Percentiles rank a stretch among this genome's conserved stretches.
These are phyloP conservation scores for Spathaspora passalidarum DNA, from an alignment of 805 yeast species.

Conservation along the genomic window DNA sequence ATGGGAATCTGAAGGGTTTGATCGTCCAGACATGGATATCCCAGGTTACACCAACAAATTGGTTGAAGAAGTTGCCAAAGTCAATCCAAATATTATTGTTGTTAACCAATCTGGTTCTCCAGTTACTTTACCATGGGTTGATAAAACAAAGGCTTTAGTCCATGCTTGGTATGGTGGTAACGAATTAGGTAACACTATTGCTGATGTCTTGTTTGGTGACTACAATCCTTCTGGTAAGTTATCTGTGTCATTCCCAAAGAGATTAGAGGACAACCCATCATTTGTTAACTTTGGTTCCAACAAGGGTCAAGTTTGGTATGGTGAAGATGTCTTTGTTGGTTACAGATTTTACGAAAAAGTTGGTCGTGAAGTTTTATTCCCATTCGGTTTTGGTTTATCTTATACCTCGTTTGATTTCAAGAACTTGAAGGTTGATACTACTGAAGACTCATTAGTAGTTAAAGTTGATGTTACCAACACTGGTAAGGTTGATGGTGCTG, in stretches of 20 bases:
- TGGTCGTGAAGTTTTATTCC: constrained; percentile 47
- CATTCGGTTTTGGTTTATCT: constrained; percentile 64
- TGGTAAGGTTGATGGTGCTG: constrained; percentile 49
- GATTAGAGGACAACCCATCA: constrained; percentile 54
- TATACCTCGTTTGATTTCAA: constrained; percentile 49
- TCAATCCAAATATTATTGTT: constrained; percentile 48
- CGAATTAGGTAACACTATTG: constrained; percentile 57
- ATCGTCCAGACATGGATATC: constrained; percentile 47
- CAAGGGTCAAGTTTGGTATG: constrained; percentile 54
- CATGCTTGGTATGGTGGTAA: constrained; percentile 40
- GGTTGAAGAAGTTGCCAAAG: constrained; percentile 42
- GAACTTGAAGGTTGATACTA: constrained; percentile 29
- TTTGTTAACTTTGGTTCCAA: constrained; percentile 49
- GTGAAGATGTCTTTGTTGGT: constrained; percentile 66
- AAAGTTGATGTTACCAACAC: constrained; percentile 45
- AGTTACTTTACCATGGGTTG: constrained; percentile 53
- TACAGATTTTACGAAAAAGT: constrained; percentile 58
- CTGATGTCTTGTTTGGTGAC: constrained; percentile 60
- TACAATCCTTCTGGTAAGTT: constrained; percentile 60
- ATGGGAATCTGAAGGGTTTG: constrained; percentile 62
- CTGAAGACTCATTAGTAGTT: constrained; percentile 25
- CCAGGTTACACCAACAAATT: constrained; percentile 49
- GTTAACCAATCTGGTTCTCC: constrained; percentile 64
- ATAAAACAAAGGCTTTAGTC: constrained; percentile 21
- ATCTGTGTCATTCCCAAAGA: constrained; percentile 53